Conservation (phyloP, 176 grass and related monocot genomes). For the Phoenix roebelenii region DNA sequence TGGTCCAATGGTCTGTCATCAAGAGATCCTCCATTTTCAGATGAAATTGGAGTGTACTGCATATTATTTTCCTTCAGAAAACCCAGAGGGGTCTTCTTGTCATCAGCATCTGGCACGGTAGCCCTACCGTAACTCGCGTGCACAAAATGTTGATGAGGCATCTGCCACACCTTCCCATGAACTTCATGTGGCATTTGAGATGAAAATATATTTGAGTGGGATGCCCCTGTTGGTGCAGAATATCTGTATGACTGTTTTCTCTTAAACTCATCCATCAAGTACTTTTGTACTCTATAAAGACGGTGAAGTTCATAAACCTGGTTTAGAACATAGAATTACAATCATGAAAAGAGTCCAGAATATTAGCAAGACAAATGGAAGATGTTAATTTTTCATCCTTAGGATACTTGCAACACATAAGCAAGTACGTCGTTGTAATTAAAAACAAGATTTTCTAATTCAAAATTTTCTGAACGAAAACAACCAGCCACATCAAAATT, state of each 20-base stretch:
- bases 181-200: conserved; percentile 49
- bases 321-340: conserved; percentile 3
- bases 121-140: conserved; percentile 16
- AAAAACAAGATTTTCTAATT: no score
- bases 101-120: conserved; percentile 25
- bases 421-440: no score
- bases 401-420: no score
- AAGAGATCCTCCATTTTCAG: no score
- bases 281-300: conserved; percentile 80
- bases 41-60: no score
- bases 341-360: conserved; percentile 11
- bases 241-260: conserved; percentile 31
- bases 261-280: conserved; percentile 54
- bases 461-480: no score
- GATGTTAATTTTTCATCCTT: no score
- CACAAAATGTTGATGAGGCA: conserved; percentile 16
- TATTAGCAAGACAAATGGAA: not conserved
- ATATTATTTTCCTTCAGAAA: conserved; percentile 27
- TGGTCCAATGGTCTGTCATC: no score
- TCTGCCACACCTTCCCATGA: conserved; percentile 31
- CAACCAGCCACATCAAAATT: no score
- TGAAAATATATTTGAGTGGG: conserved; percentile 48
- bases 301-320: conserved; percentile 95
- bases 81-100: conserved; percentile 32
- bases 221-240: conserved; percentile 28